Evolutionary conservation across 176 grass and related monocot genomes (phyloP).

Genomic region (Triticum turgidum): DNA sequence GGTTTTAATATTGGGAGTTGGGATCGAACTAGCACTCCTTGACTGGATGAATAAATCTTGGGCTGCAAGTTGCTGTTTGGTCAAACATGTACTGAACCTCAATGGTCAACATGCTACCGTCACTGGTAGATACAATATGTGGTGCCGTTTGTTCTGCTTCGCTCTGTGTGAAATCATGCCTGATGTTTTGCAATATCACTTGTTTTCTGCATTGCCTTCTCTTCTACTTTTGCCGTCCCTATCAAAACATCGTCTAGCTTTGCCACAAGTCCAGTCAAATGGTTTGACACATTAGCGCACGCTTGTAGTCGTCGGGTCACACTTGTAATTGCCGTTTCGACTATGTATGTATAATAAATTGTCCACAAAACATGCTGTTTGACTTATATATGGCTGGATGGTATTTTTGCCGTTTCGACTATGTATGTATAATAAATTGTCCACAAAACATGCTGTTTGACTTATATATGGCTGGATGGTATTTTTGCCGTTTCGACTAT

Average conservation of each 20-base stretch:
- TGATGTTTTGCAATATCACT: not conserved
- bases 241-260: not conserved
- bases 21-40: conserved; percentile 1
- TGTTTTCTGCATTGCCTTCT: not conserved
- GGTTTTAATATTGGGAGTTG: conserved; percentile 20
- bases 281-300: not conserved
- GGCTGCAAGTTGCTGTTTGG: not conserved
- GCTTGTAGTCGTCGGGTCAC: not conserved
- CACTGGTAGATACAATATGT: not conserved
- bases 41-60: not conserved
- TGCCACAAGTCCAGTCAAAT: not conserved
- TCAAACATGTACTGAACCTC: not conserved
- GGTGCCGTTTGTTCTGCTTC: not conserved
- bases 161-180: not conserved
- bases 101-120: conserved; percentile 25
- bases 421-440: no score
- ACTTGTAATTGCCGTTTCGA: not conserved
- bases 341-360: not conserved
- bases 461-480: no score
- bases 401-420: not conserved
- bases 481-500: not conserved
- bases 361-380: not conserved
- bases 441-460: no score
- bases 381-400: not conserved
- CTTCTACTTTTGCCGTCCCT: not conserved